Conservation (phyloP, 2,329 filamentous ascomycete genomes). For the Microsporum ferrugineum region DNA sequence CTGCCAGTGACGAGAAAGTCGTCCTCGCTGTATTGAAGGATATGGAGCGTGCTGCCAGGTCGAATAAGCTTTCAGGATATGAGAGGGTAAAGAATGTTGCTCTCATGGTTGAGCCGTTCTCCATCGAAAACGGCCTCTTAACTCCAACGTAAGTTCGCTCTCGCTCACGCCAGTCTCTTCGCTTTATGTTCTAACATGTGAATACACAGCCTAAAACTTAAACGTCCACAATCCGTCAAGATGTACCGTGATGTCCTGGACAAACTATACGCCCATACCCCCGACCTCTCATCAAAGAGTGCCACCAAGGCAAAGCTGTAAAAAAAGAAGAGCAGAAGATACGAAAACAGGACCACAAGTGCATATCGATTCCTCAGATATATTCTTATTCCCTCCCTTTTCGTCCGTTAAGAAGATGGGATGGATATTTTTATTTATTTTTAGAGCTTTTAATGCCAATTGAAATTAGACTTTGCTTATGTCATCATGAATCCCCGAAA, state of each 20-base stretch:
- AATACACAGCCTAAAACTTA: constrained; percentile 52
- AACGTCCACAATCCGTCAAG: constrained; percentile 57
- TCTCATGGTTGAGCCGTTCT: constrained; percentile 79
- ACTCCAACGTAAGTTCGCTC: constrained; percentile 37
- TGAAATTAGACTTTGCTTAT: neutral
- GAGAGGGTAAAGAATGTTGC: constrained; percentile 67
- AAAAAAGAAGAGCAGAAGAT: neutral
- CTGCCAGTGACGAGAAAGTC: constrained; percentile 58
- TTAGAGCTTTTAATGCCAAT: too few relatives aligned
- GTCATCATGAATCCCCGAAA: constrained; percentile 10
- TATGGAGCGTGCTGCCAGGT: constrained; percentile 64
- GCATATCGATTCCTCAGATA: neutral
- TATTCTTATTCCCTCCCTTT: neutral
- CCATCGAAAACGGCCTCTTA: constrained; percentile 75
- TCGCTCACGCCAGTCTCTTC: neutral
- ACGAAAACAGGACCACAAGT: neutral
- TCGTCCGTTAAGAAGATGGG: neutral
- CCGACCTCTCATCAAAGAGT: constrained; percentile 24
- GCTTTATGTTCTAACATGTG: constrained; percentile 1
- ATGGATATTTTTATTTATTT: neutral
- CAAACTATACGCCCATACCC: constrained; percentile 48
- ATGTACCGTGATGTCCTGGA: constrained; percentile 48
- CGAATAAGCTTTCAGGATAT: constrained; percentile 82
- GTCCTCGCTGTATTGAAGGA: constrained; percentile 64
- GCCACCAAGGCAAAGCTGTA: constrained; percentile 32